phyloP scores from a whole-genome alignment of 2,329 filamentous ascomycete species.

The Canariomyces notabilis region DNA sequence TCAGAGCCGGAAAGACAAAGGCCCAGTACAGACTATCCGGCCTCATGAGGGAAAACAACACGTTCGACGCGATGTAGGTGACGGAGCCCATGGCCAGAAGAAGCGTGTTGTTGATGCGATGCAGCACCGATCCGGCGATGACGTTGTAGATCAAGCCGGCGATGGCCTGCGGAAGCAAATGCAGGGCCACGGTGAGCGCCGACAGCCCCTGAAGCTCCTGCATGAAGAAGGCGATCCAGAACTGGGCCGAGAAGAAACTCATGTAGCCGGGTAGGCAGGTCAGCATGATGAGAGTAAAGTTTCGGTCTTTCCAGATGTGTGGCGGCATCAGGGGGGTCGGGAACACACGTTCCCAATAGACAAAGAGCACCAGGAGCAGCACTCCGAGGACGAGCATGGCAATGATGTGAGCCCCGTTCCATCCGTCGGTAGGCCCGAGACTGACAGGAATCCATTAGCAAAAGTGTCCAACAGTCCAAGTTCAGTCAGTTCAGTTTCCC shows the following conservation, averaged over 20 bases:
- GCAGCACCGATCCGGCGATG: constrained; percentile 56
- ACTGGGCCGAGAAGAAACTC: constrained; percentile 54
- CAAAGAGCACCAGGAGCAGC: constrained; percentile 50
- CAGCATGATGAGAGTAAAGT: constrained; percentile 57
- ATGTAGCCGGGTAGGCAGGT: constrained; percentile 57
- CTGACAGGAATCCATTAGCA: constrained; percentile 28
- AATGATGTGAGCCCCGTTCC: constrained; percentile 58
- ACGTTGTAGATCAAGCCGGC: constrained; percentile 59
- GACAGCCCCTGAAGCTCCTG: constrained; percentile 50
- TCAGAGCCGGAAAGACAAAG: constrained; percentile 56
- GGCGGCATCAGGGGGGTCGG: constrained; percentile 48
- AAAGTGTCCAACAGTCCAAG: too few relatives aligned
- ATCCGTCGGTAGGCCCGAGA: constrained; percentile 55
- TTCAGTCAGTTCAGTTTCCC: constrained; percentile 6
- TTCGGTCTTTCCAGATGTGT: constrained; percentile 54
- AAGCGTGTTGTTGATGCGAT: constrained; percentile 59
- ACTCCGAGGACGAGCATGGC: constrained; percentile 57
- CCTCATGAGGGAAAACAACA: constrained; percentile 54
- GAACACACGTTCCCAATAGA: constrained; percentile 57
- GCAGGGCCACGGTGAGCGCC: constrained; percentile 55
- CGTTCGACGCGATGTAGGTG: constrained; percentile 36
- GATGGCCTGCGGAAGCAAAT: constrained; percentile 61
- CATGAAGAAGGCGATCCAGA: constrained; percentile 63
- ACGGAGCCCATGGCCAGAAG: constrained; percentile 47
- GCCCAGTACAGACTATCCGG: constrained; percentile 57